Percentiles rank a stretch among this genome's conserved stretches.
Evolutionary conservation across 2,329 filamentous ascomycete species (phyloP).

Genomic region (Zopfia rhizophila): DNA sequence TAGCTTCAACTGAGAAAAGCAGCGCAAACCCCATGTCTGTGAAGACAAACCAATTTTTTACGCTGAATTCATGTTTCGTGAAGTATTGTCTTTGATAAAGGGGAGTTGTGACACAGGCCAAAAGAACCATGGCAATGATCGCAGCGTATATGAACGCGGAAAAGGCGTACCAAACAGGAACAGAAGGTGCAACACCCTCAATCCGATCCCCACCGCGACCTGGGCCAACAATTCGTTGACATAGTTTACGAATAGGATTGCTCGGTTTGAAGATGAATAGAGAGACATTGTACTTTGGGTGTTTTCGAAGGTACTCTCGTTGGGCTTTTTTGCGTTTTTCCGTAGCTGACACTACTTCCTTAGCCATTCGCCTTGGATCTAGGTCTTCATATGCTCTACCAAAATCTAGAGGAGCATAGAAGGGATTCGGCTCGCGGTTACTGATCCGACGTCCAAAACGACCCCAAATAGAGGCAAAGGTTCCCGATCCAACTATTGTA

Average conservation of each 20-base stretch:
- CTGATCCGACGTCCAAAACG: conserved; percentile 67
- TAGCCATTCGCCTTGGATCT: conserved; percentile 88
- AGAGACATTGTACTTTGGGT: conserved; percentile 93
- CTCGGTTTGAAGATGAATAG: conserved; percentile 85
- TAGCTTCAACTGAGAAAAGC: conserved; percentile 85
- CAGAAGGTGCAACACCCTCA: conserved; percentile 89
- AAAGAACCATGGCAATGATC: conserved; percentile 96
- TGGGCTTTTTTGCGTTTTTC: conserved; percentile 87
- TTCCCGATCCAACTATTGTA: conserved; percentile 65
- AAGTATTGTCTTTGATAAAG: conserved; percentile 93
- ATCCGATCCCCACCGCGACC: conserved; percentile 87
- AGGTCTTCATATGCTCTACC: conserved; percentile 78
- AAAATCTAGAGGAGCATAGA: conserved; percentile 84
- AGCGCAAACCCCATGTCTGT: conserved; percentile 89
- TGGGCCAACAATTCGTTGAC: conserved; percentile 90
- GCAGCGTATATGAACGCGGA: conserved; percentile 93
- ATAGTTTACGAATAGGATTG: conserved; percentile 82
- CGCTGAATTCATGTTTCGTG: conserved; percentile 65
- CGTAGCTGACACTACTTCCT: conserved; percentile 85
- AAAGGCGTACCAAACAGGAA: conserved; percentile 90
- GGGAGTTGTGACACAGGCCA: conserved; percentile 94
- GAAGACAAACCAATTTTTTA: conserved; percentile 93
- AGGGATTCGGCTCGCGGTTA: conserved; percentile 87
- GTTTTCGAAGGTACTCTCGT: conserved; percentile 84
- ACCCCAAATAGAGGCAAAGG: conserved; percentile 70